A percentile compares a stretch with the other conserved stretches of the same genome.
phyloP scores from a whole-genome alignment of 1,284 basidiomycete genomes.

The Rhodotorula sp. region DNA sequence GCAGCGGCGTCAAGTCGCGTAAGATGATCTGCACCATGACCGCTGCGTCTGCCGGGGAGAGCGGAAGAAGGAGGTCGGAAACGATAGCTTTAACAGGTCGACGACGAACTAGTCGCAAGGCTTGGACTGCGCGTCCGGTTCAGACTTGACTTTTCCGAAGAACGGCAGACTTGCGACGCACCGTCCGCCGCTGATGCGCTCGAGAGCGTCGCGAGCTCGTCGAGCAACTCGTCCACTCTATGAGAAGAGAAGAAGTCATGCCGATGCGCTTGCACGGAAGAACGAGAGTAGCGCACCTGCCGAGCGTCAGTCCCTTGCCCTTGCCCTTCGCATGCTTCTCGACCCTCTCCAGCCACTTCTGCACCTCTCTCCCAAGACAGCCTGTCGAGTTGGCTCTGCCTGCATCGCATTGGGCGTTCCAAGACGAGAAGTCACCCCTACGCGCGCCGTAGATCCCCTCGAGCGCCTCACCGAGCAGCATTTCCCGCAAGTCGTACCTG shows the following conservation, averaged over 20 bases:
- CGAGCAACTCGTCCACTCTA: slow-evolving; percentile 62
- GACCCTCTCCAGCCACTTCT: slow-evolving; percentile 49
- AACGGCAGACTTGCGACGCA: not conserved
- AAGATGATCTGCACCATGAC: slow-evolving; percentile 78
- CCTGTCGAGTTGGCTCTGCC: slow-evolving; percentile 54
- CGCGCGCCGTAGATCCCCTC: slow-evolving; percentile 50
- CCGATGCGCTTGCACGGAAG: accelerated
- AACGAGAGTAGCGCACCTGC: slow-evolving; percentile 38
- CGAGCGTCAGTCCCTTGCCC: slow-evolving; percentile 36
- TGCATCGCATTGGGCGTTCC: slow-evolving; percentile 17
- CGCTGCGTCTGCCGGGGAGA: slow-evolving; percentile 62
- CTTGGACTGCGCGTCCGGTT: not conserved
- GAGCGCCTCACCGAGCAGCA: slow-evolving; percentile 59
- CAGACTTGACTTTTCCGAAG: not conserved
- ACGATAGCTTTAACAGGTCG: slow-evolving; percentile 53
- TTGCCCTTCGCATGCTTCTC: slow-evolving; percentile 49
- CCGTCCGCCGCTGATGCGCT: slow-evolving; percentile 57
- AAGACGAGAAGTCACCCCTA: slow-evolving; percentile 5
- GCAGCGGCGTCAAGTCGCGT: slow-evolving; percentile 71
- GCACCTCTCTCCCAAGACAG: slow-evolving; percentile 68
- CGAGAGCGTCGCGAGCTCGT: slow-evolving; percentile 67
- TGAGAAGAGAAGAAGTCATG: slow-evolving; percentile 11
- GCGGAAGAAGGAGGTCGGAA: slow-evolving; percentile 55
- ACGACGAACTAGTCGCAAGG: slow-evolving; percentile 34
- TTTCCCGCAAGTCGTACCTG: slow-evolving; percentile 68